Conservation (phyloP, 1,284 basidiomycete genomes). For the Chalciporus sp. region DNA sequence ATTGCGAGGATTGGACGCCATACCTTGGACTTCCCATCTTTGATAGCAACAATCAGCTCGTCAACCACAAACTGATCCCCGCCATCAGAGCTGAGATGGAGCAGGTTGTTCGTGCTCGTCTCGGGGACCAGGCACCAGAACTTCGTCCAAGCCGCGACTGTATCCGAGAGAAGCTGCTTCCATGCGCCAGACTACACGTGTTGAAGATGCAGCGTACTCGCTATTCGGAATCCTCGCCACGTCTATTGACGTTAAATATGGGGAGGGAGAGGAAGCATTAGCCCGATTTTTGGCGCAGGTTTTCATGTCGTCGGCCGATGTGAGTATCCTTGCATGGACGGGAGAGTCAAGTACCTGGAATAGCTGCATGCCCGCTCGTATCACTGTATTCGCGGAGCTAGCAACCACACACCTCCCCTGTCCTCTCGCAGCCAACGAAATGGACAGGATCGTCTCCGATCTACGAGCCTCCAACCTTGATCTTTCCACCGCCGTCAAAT, state of each 20-base stretch:
- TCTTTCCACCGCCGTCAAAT: background rate
- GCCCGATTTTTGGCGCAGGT: constrained; percentile 2
- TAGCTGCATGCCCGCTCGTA: constrained; percentile 7
- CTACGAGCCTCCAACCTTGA: background rate
- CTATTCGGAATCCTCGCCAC: background rate
- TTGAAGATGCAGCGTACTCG: background rate
- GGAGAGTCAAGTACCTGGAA: constrained; percentile 5
- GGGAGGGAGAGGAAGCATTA: constrained; percentile 4
- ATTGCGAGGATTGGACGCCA: background rate
- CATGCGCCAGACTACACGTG: background rate
- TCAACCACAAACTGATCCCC: constrained; percentile 1
- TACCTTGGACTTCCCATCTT: too few relatives aligned
- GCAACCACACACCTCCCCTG: background rate
- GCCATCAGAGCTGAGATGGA: background rate
- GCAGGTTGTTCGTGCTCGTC: background rate
- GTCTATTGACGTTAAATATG: constrained; percentile 1
- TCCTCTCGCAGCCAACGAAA: background rate
- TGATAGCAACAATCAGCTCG: background rate
- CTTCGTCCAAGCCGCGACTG: background rate
- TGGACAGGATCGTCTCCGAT: background rate
- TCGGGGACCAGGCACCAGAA: background rate
- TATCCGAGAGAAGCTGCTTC: constrained; percentile 1
- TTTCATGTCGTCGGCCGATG: background rate
- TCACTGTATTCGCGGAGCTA: background rate
- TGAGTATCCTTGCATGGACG: constrained; percentile 9